Percentiles rank a stretch among this genome's conserved stretches.
phyloP scores from a whole-genome alignment of 805 yeast species.

The Suhomyces emberorum region DNA sequence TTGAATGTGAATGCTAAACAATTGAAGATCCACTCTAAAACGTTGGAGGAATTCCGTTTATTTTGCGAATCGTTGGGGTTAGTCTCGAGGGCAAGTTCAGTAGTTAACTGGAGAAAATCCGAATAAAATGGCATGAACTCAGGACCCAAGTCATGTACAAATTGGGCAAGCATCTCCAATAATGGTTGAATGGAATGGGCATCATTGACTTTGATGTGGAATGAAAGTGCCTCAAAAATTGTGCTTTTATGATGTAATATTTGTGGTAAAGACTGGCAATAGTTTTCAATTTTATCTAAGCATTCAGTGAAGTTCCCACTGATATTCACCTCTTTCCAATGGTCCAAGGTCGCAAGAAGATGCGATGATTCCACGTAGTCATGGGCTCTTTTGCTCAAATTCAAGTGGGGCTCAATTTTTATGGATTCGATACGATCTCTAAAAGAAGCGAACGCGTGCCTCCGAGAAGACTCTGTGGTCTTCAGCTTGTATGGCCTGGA shows the following conservation, averaged over 20 bases:
- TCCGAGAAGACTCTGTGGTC: constrained; percentile 53
- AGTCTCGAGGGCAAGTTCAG: constrained; percentile 38
- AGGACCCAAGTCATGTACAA: constrained; percentile 88
- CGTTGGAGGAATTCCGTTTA: constrained; percentile 52
- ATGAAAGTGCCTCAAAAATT: constrained; percentile 51
- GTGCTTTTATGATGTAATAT: constrained; percentile 64
- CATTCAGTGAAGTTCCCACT: constrained; percentile 70
- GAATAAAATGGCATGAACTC: constrained; percentile 77
- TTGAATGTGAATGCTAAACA: constrained; percentile 86
- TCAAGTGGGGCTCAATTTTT: constrained; percentile 70
- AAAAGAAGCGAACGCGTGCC: constrained; percentile 69
- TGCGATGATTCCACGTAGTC: constrained; percentile 75
- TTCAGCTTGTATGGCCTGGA: constrained; percentile 18
- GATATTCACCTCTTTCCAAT: constrained; percentile 85
- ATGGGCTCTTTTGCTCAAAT: constrained; percentile 55
- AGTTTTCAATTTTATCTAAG: constrained; percentile 49
- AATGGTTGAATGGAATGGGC: constrained; percentile 73
- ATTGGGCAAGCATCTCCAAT: constrained; percentile 73
- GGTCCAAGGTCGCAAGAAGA: constrained; percentile 72
- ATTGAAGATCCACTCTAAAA: constrained; percentile 81
- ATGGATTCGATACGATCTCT: constrained; percentile 80
- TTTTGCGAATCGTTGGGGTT: constrained; percentile 50
- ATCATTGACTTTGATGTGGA: constrained; percentile 55
- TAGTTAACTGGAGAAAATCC: constrained; percentile 49
- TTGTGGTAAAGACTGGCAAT: constrained; percentile 74